Evolutionary conservation across 768 basidiomycete species (phyloP).

Genomic region (Suillus discolor): DNA sequence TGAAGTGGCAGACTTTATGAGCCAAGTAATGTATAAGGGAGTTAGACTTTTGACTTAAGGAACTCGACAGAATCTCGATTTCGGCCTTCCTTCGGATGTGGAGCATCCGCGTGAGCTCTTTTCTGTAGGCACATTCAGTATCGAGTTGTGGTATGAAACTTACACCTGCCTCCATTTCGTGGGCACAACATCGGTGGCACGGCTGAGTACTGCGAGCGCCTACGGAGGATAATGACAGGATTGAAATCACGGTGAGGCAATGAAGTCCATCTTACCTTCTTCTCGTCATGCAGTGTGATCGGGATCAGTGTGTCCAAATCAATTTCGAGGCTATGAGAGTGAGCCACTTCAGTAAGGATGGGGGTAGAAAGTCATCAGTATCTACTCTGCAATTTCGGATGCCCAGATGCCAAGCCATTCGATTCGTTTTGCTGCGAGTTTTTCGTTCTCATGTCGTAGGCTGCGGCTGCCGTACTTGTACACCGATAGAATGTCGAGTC

Average conservation of each 20-base stretch:
- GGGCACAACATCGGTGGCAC: conserved; percentile 46
- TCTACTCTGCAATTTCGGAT: conserved; percentile 68
- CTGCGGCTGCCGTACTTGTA: conserved; percentile 80
- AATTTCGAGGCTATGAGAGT: conserved; percentile 54
- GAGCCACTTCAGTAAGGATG: neutral
- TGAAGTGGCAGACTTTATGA: conserved; percentile 25
- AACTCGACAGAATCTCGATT: conserved; percentile 66
- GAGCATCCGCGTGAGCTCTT: conserved; percentile 80
- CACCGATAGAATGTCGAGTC: conserved; percentile 87
- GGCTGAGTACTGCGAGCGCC: conserved; percentile 66
- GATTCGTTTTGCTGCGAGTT: conserved; percentile 67
- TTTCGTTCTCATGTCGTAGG: conserved; percentile 70
- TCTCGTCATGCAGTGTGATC: conserved; percentile 70
- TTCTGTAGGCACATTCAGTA: conserved; percentile 44
- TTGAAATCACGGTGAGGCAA: conserved; percentile 1
- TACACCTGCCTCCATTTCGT: conserved; percentile 63
- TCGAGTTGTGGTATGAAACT: conserved; percentile 1
- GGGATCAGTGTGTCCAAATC: conserved; percentile 64
- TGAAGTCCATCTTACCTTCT: conserved; percentile 54
- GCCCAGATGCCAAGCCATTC: conserved; percentile 80
- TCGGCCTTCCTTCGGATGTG: conserved; percentile 89
- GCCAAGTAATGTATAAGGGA: conserved; percentile 30
- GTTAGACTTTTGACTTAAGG: conserved; percentile 16
- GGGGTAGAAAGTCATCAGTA: neutral
- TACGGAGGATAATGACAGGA: conserved; percentile 28